A percentile compares a stretch with the other conserved stretches of the same genome.
Evolutionary conservation across 2,329 filamentous ascomycete genomes (phyloP).

Genomic region (Ceratocystis colombiana): DNA sequence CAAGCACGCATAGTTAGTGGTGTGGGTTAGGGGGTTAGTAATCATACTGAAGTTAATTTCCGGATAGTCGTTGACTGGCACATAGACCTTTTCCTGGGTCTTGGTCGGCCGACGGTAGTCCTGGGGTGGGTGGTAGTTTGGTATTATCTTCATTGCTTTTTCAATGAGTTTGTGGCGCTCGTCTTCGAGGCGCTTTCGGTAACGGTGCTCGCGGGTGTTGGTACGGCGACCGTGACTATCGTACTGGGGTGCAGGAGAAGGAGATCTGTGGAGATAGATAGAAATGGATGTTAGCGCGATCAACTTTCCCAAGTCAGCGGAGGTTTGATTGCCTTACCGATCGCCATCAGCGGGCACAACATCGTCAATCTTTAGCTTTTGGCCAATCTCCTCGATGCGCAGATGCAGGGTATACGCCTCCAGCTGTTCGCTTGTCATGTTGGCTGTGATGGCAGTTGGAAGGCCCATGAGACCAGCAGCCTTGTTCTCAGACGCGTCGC

Average conservation of each 20-base stretch:
- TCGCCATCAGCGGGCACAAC: slow-evolving; percentile 95
- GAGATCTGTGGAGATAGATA: slow-evolving; percentile 53
- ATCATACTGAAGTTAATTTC: slow-evolving; percentile 99
- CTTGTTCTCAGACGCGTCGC: slow-evolving; percentile 95
- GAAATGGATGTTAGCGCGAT: slow-evolving; percentile 26
- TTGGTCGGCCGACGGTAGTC: slow-evolving; percentile 98
- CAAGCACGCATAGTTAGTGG: slow-evolving; percentile 31
- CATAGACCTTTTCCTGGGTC: slow-evolving; percentile 99
- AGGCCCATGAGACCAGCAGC: slow-evolving; percentile 95
- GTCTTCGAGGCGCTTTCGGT: slow-evolving; percentile 94
- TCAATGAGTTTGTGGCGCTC: slow-evolving; percentile 98
- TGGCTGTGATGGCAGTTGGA: slow-evolving; percentile 88
- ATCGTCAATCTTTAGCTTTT: slow-evolving; percentile 98
- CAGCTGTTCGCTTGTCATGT: slow-evolving; percentile 97
- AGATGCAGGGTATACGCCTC: slow-evolving; percentile 94
- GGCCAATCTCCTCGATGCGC: slow-evolving; percentile 97
- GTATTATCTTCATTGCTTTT: slow-evolving; percentile 98
- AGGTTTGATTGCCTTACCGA: slow-evolving; percentile 49
- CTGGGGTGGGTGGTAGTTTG: slow-evolving; percentile 97
- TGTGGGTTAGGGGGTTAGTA: slow-evolving; percentile 91
- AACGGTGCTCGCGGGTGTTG: slow-evolving; percentile 97
- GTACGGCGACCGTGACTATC: slow-evolving; percentile 99
- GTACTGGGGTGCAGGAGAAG: slow-evolving; percentile 91
- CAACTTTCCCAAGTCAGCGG: neutral
- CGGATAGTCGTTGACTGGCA: slow-evolving; percentile 99